Evolutionary conservation across 2,329 filamentous ascomycete species (phyloP), one percentile per base, ranked within the genome.

Genomic region (Alternaria rosae): DNA sequence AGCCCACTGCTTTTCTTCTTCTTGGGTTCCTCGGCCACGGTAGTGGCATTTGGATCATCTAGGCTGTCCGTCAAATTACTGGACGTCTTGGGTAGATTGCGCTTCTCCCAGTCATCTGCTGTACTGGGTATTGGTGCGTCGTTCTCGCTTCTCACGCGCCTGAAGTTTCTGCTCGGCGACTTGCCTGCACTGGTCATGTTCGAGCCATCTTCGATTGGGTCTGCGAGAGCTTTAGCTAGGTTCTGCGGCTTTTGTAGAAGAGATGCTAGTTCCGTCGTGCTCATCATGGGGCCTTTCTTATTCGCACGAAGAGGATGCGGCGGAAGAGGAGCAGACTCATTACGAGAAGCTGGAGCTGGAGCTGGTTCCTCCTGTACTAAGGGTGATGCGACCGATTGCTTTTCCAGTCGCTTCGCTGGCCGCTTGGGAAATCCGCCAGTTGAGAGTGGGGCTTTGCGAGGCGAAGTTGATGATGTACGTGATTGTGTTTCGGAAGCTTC

Each of bases 101-200:
- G 54, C 51, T 64, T 61, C 42, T 76, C 76, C 77, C 77, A 78
- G 8, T 69, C 69, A 3, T 70, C 67, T 35, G 70, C 69, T 12
- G 67, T 64, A 21, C 70, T 73, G 3, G 76, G 74, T 15, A 78
- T 75, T 0, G 74, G 73, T 2, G 75, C 73, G 32, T 78, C 76
- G 44, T 77, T 78, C 30, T 71, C 74, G 50, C 72, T 75, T 23
- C 70, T 59, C 1, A 76, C 70, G 32, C 77, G 75, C 26, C 69
- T 59, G 47, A 77, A 73, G 10, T 62, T 68, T 43, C 70, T 67
- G 11, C 55, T 61, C 1, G 68, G 65, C 4, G 61, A 54, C 45
- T 62, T 67, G n/a, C 23, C 26, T 8, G 56, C 45, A 4, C 11
- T 28, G 6, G 44, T 52, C 5, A 41, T 23, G 9, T 60, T 59